Evolutionary conservation across 2,329 filamentous ascomycete genomes (phyloP), one percentile per base, ranked within the genome.

Genomic region (Microdochium trichocladiopsis): DNA sequence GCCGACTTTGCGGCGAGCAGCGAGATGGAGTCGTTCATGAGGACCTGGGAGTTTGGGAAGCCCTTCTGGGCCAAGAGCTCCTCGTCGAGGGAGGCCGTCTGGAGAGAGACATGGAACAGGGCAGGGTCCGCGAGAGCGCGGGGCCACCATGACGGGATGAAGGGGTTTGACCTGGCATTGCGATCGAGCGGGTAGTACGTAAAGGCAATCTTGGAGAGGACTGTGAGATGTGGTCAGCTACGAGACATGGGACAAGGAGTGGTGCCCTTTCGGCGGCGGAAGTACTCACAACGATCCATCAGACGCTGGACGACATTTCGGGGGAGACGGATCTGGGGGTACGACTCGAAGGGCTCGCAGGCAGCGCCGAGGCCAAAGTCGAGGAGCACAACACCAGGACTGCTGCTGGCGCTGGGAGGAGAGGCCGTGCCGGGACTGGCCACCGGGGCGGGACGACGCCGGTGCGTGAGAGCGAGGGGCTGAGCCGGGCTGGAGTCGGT

Each of bases 81-180:
- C 25, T 80, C 72, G 53, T 83, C 78, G 0, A 82, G 70, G 36
- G 71, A 82, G 41, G 79, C 79, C 5, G 79, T 82, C 58, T 82
- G 79, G 14, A 83, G 66, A 2, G 78, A 82, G 23, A 83, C 78
- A 56, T 83, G 78, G 51, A 83, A 83, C 1, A 83, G 58, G 4
- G 77, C 77, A 0, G 79, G 77, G 52, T 83, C 79, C 0, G 69
- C 72, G 0, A 83, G 68, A 1, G 79, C 78, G 1, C 78, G 67
- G 0, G 80, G 80, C 79, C 80, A 83, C 80, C 80, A 83, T 0
- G 78, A 81, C 6, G 80, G 65, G 18, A 83, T 65, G 54, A 83
- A 83, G 0, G 79, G 79, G 56, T 83, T 83, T 8, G 79, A 78
- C 0, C 63, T 63, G n/a, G 70, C 59, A 54, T 69, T 73, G 8